phyloP scores from a whole-genome alignment of 2,329 filamentous ascomycete species.

The Fusarium tricinctum region DNA sequence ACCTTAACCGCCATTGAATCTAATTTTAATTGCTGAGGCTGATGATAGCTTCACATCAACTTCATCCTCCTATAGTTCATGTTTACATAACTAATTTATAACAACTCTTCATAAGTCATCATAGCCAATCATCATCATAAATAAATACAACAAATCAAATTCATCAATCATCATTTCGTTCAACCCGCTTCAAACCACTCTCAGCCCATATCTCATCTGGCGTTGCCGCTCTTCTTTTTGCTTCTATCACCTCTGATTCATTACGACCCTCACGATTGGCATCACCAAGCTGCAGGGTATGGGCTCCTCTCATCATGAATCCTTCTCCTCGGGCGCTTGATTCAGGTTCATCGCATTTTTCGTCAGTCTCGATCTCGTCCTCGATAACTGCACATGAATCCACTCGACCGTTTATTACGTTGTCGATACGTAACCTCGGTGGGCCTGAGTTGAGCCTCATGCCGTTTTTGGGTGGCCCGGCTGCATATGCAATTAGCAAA shows the following conservation, averaged over 20 bases:
- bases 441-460: conserved; percentile 55
- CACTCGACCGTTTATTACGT: conserved; percentile 55
- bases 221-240: conserved; percentile 11
- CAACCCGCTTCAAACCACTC: conserved; percentile 5
- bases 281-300: conserved; percentile 12
- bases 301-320: conserved; percentile 28
- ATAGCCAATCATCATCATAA: conserved; percentile 33
- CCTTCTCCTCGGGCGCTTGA: conserved; percentile 16
- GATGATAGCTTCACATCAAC: no score
- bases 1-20: background rate
- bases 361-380: conserved; percentile 41
- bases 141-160: conserved; percentile 6
- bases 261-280: background rate
- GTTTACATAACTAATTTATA: background rate
- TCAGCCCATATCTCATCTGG: conserved; percentile 1
- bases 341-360: conserved; percentile 25
- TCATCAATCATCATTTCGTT: conserved; percentile 39
- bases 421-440: conserved; percentile 57
- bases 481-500: conserved; percentile 48
- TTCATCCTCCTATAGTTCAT: background rate
- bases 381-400: conserved; percentile 44
- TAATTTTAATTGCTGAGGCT: no score
- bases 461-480: conserved; percentile 57
- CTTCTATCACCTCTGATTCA: conserved; percentile 8
- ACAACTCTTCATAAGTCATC: conserved; percentile 2